Conservation (phyloP, 176 grass and related monocot species). For the Phoenix roebelenii region DNA sequence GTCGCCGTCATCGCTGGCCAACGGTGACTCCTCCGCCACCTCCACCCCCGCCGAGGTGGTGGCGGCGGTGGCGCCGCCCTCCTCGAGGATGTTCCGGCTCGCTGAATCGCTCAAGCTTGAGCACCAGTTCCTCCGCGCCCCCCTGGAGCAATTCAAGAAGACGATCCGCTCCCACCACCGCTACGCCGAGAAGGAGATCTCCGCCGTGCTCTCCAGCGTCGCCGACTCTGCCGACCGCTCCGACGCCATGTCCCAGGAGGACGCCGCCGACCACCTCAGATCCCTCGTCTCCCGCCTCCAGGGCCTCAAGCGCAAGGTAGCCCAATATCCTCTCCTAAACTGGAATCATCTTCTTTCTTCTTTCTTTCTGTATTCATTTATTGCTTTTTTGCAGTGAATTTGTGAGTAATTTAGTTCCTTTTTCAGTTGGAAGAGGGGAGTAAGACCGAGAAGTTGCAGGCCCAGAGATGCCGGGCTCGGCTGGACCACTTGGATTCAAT, state of each 20-base stretch:
- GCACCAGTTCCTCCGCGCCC: constrained; percentile 76
- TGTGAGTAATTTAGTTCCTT: too few relatives aligned
- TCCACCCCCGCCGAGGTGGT: not conserved
- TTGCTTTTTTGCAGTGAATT: constrained; percentile 8
- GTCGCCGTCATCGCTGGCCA: constrained; percentile 41
- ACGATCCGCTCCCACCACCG: constrained; percentile 57
- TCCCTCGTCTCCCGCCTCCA: constrained; percentile 90
- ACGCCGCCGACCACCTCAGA: constrained; percentile 52
- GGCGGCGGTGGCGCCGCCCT: constrained; percentile 3
- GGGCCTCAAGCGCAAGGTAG: constrained; percentile 83
- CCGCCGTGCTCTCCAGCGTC: constrained; percentile 49
- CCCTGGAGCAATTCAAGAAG: constrained; percentile 69
- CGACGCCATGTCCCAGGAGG: constrained; percentile 1
- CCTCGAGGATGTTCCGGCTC: constrained; percentile 34
- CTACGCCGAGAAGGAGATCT: constrained; percentile 76
- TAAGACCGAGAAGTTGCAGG: constrained; percentile 42
- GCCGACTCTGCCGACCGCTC: constrained; percentile 11
- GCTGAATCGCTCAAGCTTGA: constrained; percentile 68
- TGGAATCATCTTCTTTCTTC: not conserved
- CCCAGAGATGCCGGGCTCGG: constrained; percentile 73
- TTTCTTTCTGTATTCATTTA: constrained; percentile 4
- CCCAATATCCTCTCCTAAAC: not conserved
- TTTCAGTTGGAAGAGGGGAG: constrained; percentile 54
- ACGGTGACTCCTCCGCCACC: constrained; percentile 2
- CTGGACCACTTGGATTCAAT: constrained; percentile 54